Conservation (phyloP, 2,329 filamentous ascomycete species). For the Aspergillus ochraceus region DNA sequence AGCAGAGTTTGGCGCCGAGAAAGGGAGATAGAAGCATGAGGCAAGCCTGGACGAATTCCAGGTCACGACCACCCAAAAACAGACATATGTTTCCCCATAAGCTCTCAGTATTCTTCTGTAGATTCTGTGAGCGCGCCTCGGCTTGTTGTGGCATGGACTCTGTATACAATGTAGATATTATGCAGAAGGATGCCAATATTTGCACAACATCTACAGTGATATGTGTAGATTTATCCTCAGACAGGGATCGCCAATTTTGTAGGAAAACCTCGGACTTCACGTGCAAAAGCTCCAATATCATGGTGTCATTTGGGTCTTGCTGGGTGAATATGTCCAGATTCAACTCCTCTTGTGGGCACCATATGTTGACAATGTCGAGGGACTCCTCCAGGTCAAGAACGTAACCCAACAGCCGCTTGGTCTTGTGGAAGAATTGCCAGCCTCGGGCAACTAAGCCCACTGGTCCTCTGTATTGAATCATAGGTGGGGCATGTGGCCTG, state of each 20-base stretch:
- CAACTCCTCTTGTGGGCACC: conserved; percentile 22
- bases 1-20: conserved; percentile 23
- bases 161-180: conserved; percentile 40
- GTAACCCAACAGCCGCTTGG: conserved; percentile 49
- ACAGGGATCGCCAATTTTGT: conserved; percentile 46
- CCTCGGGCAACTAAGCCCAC: conserved; percentile 34
- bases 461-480: conserved; percentile 24
- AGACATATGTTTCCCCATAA: conserved; percentile 39
- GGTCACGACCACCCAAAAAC: conserved; percentile 29
- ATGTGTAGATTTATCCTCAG: conserved; percentile 43
- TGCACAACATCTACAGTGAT: conserved; percentile 53
- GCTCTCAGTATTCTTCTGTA: conserved; percentile 27
- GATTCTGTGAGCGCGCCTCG: conserved; percentile 29
- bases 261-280: conserved; percentile 47
- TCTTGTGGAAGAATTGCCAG: conserved; percentile 43
- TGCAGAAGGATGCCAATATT: conserved; percentile 50
- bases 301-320: conserved; percentile 34
- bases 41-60: conserved; percentile 29
- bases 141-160: conserved; percentile 35
- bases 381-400: conserved; percentile 43
- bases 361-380: conserved; percentile 23
- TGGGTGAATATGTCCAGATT: conserved; percentile 26
- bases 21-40: conserved; percentile 37
- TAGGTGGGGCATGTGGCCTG: conserved; percentile 32
- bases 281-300: conserved; percentile 48